phyloP scores from a whole-genome alignment of 169 alveolate species.

The Eimeria sp. region DNA sequence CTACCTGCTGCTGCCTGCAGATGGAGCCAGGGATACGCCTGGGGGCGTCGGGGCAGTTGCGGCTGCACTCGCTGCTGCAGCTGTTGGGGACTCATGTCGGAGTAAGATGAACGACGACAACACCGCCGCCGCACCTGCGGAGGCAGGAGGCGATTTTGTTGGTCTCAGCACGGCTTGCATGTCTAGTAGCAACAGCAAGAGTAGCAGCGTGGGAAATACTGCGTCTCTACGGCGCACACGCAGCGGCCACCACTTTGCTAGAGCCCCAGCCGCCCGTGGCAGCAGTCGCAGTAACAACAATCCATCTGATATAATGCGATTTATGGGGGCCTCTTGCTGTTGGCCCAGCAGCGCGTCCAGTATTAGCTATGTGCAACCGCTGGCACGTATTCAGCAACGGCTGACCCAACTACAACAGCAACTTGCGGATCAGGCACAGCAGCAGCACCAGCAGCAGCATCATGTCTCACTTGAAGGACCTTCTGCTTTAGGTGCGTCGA shows the following conservation, averaged over 20 bases:
- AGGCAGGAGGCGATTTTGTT: slow-evolving; percentile 20
- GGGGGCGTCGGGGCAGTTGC: slow-evolving; percentile 67
- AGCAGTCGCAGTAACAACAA: slow-evolving; percentile 58
- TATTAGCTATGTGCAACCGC: slow-evolving; percentile 45
- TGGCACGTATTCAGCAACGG: slow-evolving; percentile 63
- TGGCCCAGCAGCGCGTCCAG: slow-evolving; percentile 62
- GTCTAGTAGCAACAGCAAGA: slow-evolving; percentile 15
- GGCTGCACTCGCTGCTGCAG: slow-evolving; percentile 66
- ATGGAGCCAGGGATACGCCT: slow-evolving; percentile 46
- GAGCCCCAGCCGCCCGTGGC: slow-evolving; percentile 38
- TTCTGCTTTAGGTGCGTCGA: neutral
- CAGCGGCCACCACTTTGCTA: slow-evolving; percentile 53
- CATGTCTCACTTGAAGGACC: neutral
- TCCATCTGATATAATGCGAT: slow-evolving; percentile 35
- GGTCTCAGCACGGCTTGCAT: neutral
- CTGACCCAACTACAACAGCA: slow-evolving; percentile 67
- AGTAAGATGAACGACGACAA: slow-evolving; percentile 1
- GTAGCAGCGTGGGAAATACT: neutral
- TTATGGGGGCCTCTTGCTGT: slow-evolving; percentile 58
- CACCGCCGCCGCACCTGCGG: slow-evolving; percentile 26
- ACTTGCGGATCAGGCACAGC: slow-evolving; percentile 38
- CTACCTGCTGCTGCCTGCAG: slow-evolving; percentile 53
- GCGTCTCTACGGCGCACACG: slow-evolving; percentile 51
- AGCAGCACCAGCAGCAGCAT: slow-evolving; percentile 25
- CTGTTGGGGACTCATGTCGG: slow-evolving; percentile 57